These are phyloP conservation scores for Wickerhamomyces mucosus DNA, from an alignment of 805 yeast species.

Conservation along the genomic window DNA sequence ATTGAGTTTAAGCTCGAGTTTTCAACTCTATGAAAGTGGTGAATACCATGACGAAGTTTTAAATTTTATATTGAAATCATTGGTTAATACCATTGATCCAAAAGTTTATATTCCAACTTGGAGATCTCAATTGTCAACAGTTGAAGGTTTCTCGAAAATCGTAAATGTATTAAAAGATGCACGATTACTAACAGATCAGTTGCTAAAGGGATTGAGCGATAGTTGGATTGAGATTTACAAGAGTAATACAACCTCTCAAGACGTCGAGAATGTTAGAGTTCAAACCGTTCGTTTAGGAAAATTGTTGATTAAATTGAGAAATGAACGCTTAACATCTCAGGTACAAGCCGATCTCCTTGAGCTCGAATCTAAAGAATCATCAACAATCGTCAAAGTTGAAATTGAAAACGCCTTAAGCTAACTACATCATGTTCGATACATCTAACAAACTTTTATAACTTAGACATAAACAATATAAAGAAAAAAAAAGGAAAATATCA, in stretches of 20 bases:
- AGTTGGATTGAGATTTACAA: slow-evolving; percentile 19
- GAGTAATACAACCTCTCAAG: slow-evolving; percentile 27
- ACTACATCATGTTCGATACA: background rate
- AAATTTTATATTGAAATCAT: slow-evolving; percentile 22
- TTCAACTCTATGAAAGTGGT: slow-evolving; percentile 17
- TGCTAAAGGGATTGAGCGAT: slow-evolving; percentile 5
- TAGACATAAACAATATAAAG: background rate
- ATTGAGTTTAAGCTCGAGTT: slow-evolving; percentile 27
- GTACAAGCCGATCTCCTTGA: slow-evolving; percentile 19
- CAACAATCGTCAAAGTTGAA: slow-evolving; percentile 37
- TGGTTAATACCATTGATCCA: slow-evolving; percentile 19
- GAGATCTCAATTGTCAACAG: slow-evolving; percentile 45
- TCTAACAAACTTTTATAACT: background rate
- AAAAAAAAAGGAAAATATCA: slow-evolving; percentile 20
- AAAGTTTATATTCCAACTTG: slow-evolving; percentile 36
- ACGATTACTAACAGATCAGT: slow-evolving; percentile 3
- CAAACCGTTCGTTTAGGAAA: slow-evolving; percentile 34
- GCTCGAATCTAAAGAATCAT: slow-evolving; percentile 27
- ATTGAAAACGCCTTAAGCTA: slow-evolving; percentile 10
- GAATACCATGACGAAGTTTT: slow-evolving; percentile 14
- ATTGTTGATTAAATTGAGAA: slow-evolving; percentile 11
- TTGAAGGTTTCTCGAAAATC: slow-evolving; percentile 28
- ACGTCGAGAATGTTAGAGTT: slow-evolving; percentile 52
- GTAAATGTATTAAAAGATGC: slow-evolving; percentile 7
- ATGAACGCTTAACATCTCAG: slow-evolving; percentile 6